phyloP scores from a whole-genome alignment of 2,329 filamentous ascomycete genomes.

The Fusarium palustre region DNA sequence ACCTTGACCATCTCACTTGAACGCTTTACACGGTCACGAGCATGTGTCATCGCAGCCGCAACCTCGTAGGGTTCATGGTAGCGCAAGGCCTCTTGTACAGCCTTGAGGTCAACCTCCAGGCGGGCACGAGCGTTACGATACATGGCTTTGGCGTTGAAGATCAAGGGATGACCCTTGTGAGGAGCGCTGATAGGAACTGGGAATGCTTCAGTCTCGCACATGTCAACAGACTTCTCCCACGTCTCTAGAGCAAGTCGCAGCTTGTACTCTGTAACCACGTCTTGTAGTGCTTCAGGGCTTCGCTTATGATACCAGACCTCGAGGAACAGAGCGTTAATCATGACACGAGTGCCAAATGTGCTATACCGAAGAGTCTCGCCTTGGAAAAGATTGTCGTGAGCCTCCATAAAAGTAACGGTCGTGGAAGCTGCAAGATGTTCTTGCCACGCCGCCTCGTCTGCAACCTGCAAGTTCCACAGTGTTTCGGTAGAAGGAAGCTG shows the following conservation, averaged over 20 bases:
- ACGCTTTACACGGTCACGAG: conserved; percentile 92
- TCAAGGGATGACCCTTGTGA: conserved; percentile 93
- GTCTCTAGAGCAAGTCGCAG: conserved; percentile 94
- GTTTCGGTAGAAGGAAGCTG: conserved; percentile 94
- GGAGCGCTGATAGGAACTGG: conserved; percentile 91
- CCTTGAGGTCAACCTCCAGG: conserved; percentile 94
- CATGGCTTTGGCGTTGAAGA: conserved; percentile 98
- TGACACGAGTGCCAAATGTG: conserved; percentile 94
- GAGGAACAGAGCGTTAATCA: conserved; percentile 98
- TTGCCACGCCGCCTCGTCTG: conserved; percentile 85
- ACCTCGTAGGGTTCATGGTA: conserved; percentile 99
- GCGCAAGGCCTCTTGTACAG: conserved; percentile 93
- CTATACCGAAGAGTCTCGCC: conserved; percentile 92
- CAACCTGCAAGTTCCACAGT: conserved; percentile 87
- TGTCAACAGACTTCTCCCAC: conserved; percentile 96
- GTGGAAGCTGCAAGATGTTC: conserved; percentile 79
- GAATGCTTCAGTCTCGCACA: conserved; percentile 91
- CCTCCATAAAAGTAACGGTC: conserved; percentile 88
- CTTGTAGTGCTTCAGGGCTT: conserved; percentile 95
- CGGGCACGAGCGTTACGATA: conserved; percentile 94
- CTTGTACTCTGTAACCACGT: conserved; percentile 98
- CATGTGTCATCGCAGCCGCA: conserved; percentile 94
- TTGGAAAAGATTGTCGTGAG: conserved; percentile 95
- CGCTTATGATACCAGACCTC: conserved; percentile 99
- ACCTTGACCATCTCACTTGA: conserved; percentile 99